Evolutionary conservation across 78 protist species (phyloP).

Genomic region (Dictyostelium intermedium): DNA sequence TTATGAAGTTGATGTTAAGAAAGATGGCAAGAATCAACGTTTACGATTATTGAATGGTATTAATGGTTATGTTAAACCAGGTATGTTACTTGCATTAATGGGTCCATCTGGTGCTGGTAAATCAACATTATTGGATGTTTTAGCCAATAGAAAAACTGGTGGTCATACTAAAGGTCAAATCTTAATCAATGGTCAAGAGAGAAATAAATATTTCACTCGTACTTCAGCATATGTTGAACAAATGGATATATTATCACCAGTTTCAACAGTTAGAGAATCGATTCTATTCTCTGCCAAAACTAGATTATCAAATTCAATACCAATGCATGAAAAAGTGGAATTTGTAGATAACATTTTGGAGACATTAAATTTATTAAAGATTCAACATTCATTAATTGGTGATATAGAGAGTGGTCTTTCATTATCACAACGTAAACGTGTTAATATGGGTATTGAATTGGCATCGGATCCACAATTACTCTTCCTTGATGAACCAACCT

Average conservation of each 20-base stretch:
- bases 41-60: slow-evolving; percentile 39
- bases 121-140: slow-evolving; percentile 82
- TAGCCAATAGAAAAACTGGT: slow-evolving; percentile 79
- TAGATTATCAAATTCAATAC: neutral
- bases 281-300: slow-evolving; percentile 45
- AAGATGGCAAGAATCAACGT: neutral
- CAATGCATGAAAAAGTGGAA: neutral
- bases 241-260: slow-evolving; percentile 40
- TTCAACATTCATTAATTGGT: slow-evolving; percentile 58
- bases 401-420: slow-evolving; percentile 59
- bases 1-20: slow-evolving; percentile 18
- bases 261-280: slow-evolving; percentile 33
- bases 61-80: slow-evolving; percentile 84
- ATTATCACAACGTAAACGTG: slow-evolving; percentile 80
- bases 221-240: slow-evolving; percentile 66
- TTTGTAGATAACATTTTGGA: slow-evolving; percentile 52
- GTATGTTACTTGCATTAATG: slow-evolving; percentile 83
- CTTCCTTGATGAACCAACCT: slow-evolving; percentile 81
- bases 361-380: slow-evolving; percentile 34
- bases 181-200: slow-evolving; percentile 43
- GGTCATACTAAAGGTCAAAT: slow-evolving; percentile 65
- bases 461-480: slow-evolving; percentile 78
- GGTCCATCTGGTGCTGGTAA: slow-evolving; percentile 91
- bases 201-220: slow-evolving; percentile 45
- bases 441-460: slow-evolving; percentile 84